These are phyloP conservation scores for Paramyrothecium roridum DNA, from an alignment of 2,329 filamentous ascomycete species.

Conservation along the genomic window DNA sequence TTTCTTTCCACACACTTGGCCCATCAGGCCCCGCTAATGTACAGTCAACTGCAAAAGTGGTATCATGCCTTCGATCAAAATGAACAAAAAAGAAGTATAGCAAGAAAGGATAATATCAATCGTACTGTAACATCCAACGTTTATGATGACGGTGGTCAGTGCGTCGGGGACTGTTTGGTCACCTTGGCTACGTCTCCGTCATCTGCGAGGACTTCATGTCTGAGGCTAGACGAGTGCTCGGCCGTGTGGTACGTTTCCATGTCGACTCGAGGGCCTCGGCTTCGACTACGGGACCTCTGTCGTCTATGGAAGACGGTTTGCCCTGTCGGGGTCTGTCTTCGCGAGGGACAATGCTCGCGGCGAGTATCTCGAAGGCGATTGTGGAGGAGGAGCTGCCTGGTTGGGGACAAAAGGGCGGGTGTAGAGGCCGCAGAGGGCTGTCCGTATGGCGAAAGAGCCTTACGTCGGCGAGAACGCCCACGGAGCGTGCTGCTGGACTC, in stretches of 20 bases:
- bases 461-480: conserved; percentile 34
- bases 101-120: too few species aligned
- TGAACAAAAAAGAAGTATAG: not conserved
- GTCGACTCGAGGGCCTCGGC: conserved; percentile 26
- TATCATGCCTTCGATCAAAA: not conserved
- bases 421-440: conserved; percentile 29
- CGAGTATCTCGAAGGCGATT: conserved; percentile 36
- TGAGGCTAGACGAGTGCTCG: conserved; percentile 27
- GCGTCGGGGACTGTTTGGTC: not conserved
- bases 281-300: conserved; percentile 34
- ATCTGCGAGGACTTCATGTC: conserved; percentile 29
- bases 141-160: not conserved
- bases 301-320: conserved; percentile 25
- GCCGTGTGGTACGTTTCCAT: conserved; percentile 16
- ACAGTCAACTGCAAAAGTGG: not conserved
- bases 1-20: not conserved
- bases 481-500: conserved; percentile 38
- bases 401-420: conserved; percentile 33
- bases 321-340: conserved; percentile 30
- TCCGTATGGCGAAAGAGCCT: conserved; percentile 30
- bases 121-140: too few species aligned
- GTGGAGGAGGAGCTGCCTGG: conserved; percentile 36
- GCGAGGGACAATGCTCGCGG: conserved; percentile 41
- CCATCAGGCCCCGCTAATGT: not conserved
- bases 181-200: conserved; percentile 1